phyloP scores from a whole-genome alignment of 2,329 filamentous ascomycete species.

The Trichoderma aggressivum region DNA sequence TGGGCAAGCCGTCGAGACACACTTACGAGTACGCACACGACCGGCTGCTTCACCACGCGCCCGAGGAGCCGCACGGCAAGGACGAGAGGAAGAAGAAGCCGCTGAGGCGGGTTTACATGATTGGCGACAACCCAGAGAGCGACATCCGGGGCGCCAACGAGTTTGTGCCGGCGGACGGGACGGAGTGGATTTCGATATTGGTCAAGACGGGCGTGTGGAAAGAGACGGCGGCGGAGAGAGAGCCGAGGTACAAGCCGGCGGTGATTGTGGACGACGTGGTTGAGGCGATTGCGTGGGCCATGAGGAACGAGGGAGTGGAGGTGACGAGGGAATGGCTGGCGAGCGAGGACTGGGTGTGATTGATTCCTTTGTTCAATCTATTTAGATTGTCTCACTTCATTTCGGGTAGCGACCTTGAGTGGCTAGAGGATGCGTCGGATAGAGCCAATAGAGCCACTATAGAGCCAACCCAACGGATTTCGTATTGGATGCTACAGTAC shows the following conservation, averaged over 20 bases:
- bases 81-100: constrained; percentile 52
- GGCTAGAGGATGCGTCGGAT: background rate
- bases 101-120: constrained; percentile 84
- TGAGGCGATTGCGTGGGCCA: constrained; percentile 72
- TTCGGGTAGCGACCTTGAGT: background rate
- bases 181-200: constrained; percentile 73
- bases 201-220: constrained; percentile 77
- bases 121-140: constrained; percentile 85
- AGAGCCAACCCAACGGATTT: background rate
- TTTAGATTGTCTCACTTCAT: background rate
- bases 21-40: constrained; percentile 83
- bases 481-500: too few species aligned
- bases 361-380: background rate
- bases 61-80: constrained; percentile 21
- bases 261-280: constrained; percentile 71
- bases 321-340: constrained; percentile 32
- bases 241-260: constrained; percentile 59
- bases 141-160: constrained; percentile 86
- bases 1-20: constrained; percentile 76
- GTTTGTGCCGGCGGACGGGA: constrained; percentile 63
- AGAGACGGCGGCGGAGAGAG: constrained; percentile 36
- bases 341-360: constrained; percentile 6
- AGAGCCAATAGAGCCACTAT: background rate
- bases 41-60: constrained; percentile 55
- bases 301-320: constrained; percentile 53